Evolutionary conservation across 2,329 filamentous ascomycete species (phyloP).

Genomic region (Alternaria sp.): DNA sequence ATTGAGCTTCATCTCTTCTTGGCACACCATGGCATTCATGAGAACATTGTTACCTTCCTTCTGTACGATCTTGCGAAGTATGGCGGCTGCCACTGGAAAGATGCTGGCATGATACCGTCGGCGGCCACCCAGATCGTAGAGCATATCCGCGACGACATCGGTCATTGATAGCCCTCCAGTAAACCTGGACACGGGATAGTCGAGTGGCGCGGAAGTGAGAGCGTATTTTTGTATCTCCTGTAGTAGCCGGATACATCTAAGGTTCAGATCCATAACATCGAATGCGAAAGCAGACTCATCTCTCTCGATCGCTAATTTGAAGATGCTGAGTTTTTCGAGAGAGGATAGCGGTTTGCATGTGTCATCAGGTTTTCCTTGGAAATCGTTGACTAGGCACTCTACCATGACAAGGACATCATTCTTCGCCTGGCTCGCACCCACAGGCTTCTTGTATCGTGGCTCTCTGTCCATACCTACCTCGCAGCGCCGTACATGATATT

Average conservation of each 20-base stretch:
- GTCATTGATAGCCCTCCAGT: not conserved
- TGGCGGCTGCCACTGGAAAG: not conserved
- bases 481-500: not conserved
- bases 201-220: not conserved
- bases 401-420: not conserved
- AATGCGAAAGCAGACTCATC: not conserved
- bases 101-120: not conserved
- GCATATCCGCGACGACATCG: not conserved
- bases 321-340: not conserved
- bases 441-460: not conserved
- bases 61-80: not conserved
- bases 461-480: not conserved
- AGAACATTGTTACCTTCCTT: not conserved
- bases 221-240: not conserved
- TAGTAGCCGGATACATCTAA: not conserved
- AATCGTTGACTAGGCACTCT: not conserved
- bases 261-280: not conserved
- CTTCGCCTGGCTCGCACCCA: not conserved
- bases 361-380: not conserved
- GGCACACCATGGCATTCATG: not conserved
- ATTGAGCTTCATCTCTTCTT: not conserved
- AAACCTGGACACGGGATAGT: not conserved
- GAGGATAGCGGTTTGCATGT: not conserved
- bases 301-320: not conserved
- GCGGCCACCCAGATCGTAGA: not conserved